Conservation (phyloP, 1,139 yeast species). For the Meyerozyma guilliermondii region DNA sequence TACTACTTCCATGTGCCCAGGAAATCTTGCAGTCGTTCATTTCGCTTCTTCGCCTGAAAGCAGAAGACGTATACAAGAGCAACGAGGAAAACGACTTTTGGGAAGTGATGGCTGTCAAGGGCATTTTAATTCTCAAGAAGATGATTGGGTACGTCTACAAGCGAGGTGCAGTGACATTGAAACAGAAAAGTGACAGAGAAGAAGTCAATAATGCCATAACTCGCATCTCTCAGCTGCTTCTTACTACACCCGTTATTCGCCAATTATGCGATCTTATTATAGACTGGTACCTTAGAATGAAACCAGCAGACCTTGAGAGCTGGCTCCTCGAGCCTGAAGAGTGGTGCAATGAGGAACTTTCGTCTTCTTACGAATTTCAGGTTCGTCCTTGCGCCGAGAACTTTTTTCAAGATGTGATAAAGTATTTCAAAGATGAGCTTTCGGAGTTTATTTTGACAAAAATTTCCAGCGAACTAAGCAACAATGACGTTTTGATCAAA, state of each 20-base stretch:
- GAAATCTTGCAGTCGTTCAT: constrained; percentile 57
- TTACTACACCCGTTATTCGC: constrained; percentile 51
- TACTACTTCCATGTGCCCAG: constrained; percentile 60
- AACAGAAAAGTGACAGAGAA: constrained; percentile 53
- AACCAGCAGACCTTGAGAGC: constrained; percentile 69
- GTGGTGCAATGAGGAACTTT: constrained; percentile 79
- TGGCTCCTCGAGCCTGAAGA: constrained; percentile 91
- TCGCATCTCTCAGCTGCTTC: constrained; percentile 48
- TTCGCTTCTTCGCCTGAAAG: constrained; percentile 56
- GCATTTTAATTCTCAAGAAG: constrained; percentile 60
- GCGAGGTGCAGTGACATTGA: constrained; percentile 64
- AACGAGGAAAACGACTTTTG: constrained; percentile 58
- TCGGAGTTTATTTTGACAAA: constrained; percentile 59
- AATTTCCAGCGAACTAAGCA: constrained; percentile 48
- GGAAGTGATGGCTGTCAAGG: constrained; percentile 72
- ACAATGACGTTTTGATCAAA: constrained; percentile 52
- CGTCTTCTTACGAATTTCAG: constrained; percentile 78
- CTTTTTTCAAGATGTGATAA: constrained; percentile 71
- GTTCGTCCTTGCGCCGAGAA: constrained; percentile 86
- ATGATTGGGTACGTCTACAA: constrained; percentile 58
- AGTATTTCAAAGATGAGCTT: constrained; percentile 56
- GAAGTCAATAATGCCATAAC: constrained; percentile 58
- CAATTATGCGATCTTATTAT: constrained; percentile 64
- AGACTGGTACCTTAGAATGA: constrained; percentile 65
- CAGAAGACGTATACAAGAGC: constrained; percentile 51